Evolutionary conservation across 192 early-diverging fungal species (phyloP).

Genomic region (Coemansia sp.): DNA sequence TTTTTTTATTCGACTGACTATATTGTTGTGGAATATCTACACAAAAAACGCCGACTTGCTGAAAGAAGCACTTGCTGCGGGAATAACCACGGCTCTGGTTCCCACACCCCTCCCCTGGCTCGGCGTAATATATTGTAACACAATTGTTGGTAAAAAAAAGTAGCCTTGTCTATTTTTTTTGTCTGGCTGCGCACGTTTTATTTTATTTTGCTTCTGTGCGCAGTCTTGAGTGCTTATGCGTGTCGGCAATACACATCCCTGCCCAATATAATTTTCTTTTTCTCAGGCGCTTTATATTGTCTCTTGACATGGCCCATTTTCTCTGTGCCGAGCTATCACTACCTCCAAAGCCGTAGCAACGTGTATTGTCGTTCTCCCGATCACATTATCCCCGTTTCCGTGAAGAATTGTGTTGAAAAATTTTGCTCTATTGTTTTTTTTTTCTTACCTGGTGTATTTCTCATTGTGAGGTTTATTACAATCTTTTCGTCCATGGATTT

Average conservation of each 20-base stretch:
- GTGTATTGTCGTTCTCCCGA: slow-evolving; percentile 4
- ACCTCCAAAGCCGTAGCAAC: slow-evolving; percentile 1
- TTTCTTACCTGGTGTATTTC: background rate
- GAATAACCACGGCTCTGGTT: background rate
- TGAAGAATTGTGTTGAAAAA: background rate
- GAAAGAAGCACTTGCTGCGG: background rate
- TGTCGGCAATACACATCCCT: background rate
- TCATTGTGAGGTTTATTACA: background rate
- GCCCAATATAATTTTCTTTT: background rate
- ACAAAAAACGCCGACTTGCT: background rate
- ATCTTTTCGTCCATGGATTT: background rate
- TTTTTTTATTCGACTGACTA: background rate
- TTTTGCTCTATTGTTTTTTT: background rate
- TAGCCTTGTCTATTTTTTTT: background rate
- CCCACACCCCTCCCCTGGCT: slow-evolving; percentile 4
- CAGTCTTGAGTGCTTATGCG: background rate
- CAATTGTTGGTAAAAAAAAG: background rate
- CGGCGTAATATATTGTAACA: background rate
- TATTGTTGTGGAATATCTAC: background rate
- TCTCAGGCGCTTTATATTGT: background rate
- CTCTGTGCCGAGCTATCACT: background rate
- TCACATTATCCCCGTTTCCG: slow-evolving; percentile 8
- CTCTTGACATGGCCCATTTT: background rate
- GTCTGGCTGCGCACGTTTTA: slow-evolving; percentile 4
- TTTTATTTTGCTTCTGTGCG: background rate